Percentiles rank a stretch among this genome's conserved stretches.
Evolutionary conservation across 2,329 filamentous ascomycete genomes (phyloP).

Genomic region (Arthrobotrys sinensis): DNA sequence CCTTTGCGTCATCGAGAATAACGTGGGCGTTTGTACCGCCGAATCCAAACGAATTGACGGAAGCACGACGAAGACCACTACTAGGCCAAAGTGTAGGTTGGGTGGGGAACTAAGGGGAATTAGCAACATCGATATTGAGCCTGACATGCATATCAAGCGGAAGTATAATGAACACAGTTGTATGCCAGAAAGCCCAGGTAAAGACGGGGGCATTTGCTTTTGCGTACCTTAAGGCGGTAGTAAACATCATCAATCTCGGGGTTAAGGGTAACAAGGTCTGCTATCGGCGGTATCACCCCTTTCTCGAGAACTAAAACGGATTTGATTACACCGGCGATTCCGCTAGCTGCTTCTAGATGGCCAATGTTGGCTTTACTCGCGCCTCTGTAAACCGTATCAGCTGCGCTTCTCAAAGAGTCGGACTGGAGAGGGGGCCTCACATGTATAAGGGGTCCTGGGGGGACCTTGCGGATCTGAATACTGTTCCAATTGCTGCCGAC

Average conservation of each 20-base stretch:
- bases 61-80: constrained; percentile 27
- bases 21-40: constrained; percentile 64
- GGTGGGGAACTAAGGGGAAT: constrained; percentile 24
- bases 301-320: constrained; percentile 71
- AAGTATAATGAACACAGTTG: too few relatives aligned
- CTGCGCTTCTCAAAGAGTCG: constrained; percentile 64
- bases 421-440: constrained; percentile 67
- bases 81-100: constrained; percentile 21
- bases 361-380: constrained; percentile 74
- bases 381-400: constrained; percentile 68
- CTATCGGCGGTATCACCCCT: constrained; percentile 68
- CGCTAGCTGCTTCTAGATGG: constrained; percentile 72
- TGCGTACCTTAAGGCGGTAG: constrained; percentile 48
- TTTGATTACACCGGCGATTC: constrained; percentile 73
- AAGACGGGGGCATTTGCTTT: not conserved
- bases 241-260: constrained; percentile 44
- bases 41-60: constrained; percentile 66
- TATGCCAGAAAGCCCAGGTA: too few relatives aligned
- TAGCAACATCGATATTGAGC: not conserved
- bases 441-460: constrained; percentile 35
- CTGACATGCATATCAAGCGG: too few relatives aligned
- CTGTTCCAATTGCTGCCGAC: constrained; percentile 39
- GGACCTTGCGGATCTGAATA: constrained; percentile 6
- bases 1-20: constrained; percentile 32
- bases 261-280: constrained; percentile 49